phyloP scores from a whole-genome alignment of 108 stramenopile species.

The Fragilaria radians region DNA sequence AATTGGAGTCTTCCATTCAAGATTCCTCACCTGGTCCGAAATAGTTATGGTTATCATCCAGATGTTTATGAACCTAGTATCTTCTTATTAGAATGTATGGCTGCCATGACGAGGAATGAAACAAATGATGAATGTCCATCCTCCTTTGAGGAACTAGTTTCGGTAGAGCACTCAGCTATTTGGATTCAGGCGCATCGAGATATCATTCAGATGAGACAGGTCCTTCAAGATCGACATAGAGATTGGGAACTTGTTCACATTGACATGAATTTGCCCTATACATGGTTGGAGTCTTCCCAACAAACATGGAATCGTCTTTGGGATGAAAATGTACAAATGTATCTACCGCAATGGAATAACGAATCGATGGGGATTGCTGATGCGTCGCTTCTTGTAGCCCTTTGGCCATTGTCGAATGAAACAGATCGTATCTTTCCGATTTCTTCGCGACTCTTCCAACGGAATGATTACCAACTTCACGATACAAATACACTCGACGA shows the following conservation, averaged over 20 bases:
- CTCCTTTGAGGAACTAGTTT: not conserved
- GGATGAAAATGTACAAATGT: not conserved
- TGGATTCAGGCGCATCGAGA: not conserved
- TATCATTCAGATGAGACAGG: not conserved
- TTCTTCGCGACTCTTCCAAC: not conserved
- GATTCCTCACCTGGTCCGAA: conserved; percentile 25
- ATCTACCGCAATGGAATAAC: not conserved
- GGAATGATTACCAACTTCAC: too few relatives aligned
- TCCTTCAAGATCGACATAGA: not conserved
- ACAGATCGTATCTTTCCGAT: not conserved
- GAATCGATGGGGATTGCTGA: not conserved
- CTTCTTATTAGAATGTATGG: conserved; percentile 31
- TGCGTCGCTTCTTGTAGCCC: not conserved
- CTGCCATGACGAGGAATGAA: conserved; percentile 8
- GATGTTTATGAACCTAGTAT: conserved; percentile 28
- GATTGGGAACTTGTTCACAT: not conserved
- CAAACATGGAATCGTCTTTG: not conserved
- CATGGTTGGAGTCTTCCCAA: not conserved
- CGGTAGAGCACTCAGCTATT: not conserved
- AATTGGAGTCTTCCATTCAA: conserved; percentile 22
- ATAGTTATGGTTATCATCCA: conserved; percentile 33
- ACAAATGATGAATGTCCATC: conserved; percentile 1
- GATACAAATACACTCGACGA: too few relatives aligned
- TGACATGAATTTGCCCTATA: not conserved
- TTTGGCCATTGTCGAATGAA: not conserved